Evolutionary conservation across 768 basidiomycete species (phyloP).

Genomic region (Kwoniella newhampshirensis): DNA sequence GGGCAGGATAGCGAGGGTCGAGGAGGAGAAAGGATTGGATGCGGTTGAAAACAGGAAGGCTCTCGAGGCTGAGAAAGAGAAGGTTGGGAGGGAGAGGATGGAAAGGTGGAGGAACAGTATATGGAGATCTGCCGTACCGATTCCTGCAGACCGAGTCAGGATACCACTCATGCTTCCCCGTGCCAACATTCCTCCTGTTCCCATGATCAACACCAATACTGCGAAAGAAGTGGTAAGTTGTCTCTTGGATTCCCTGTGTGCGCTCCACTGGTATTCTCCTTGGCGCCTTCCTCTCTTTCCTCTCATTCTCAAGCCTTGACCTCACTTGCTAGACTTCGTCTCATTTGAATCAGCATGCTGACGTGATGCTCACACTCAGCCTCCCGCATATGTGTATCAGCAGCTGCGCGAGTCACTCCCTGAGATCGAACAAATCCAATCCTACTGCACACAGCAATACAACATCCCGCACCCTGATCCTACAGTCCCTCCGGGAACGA

Average conservation of each 20-base stretch:
- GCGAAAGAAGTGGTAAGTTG: slow-evolving; percentile 21
- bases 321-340: too few species aligned
- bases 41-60: too few species aligned
- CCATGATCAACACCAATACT: neutral
- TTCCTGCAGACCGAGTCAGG: slow-evolving; percentile 1
- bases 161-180: slow-evolving; percentile 16
- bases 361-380: slow-evolving; percentile 2
- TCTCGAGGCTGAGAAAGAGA: slow-evolving; percentile 1
- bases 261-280: too few species aligned
- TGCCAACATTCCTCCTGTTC: slow-evolving; percentile 19
- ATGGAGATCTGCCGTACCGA: neutral
- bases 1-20: neutral
- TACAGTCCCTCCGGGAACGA: neutral
- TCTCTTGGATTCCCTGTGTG: too few species aligned
- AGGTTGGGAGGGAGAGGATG: slow-evolving; percentile 8
- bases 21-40: neutral
- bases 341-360: neutral
- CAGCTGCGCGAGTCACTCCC: slow-evolving; percentile 16
- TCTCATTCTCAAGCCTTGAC: too few species aligned
- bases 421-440: slow-evolving; percentile 5
- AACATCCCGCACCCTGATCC: neutral
- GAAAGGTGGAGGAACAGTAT: slow-evolving; percentile 17
- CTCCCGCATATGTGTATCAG: slow-evolving; percentile 16
- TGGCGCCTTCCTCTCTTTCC: too few species aligned
- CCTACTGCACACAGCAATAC: neutral